Evolutionary conservation across 805 yeast species (phyloP).

Genomic region (Lipomyces starkeyi): DNA sequence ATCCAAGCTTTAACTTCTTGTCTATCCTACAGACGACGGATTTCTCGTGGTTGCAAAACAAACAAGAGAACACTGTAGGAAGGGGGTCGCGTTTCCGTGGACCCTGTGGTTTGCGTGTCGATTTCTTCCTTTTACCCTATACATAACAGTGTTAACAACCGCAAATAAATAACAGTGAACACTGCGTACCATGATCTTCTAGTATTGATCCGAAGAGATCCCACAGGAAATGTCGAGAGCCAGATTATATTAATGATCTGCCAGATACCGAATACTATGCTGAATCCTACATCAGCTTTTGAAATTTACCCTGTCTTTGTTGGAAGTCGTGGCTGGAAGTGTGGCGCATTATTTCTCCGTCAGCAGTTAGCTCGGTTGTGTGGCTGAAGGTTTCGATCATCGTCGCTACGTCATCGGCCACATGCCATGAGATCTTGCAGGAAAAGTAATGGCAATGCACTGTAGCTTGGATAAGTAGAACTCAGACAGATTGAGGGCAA

Average conservation of each 20-base stretch:
- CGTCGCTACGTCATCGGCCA: too few relatives aligned
- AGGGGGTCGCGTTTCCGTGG: constrained; percentile 31
- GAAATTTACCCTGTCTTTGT: not conserved
- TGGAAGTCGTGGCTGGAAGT: not conserved
- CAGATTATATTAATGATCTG: too few relatives aligned
- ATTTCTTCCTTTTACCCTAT: constrained; percentile 41
- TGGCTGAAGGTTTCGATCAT: not conserved
- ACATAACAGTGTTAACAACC: not conserved
- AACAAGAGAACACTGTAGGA: constrained; percentile 53
- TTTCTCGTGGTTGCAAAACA: constrained; percentile 94
- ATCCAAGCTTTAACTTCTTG: constrained; percentile 83
- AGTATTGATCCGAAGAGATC: not conserved
- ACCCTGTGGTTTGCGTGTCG: constrained; percentile 36
- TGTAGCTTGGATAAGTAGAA: too few relatives aligned
- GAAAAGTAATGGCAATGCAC: too few relatives aligned
- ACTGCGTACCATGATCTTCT: not conserved
- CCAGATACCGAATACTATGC: not conserved
- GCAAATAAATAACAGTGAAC: not conserved
- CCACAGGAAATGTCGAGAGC: not conserved
- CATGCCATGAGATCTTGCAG: too few relatives aligned
- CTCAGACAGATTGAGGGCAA: too few relatives aligned
- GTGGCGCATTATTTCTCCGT: too few relatives aligned
- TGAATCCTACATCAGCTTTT: not conserved
- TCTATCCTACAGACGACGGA: constrained; percentile 88
- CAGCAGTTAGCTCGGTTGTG: not conserved